These are phyloP conservation scores for Trypanosoma conorhini DNA, from an alignment of 208 protist genomes.

Conservation along the genomic window DNA sequence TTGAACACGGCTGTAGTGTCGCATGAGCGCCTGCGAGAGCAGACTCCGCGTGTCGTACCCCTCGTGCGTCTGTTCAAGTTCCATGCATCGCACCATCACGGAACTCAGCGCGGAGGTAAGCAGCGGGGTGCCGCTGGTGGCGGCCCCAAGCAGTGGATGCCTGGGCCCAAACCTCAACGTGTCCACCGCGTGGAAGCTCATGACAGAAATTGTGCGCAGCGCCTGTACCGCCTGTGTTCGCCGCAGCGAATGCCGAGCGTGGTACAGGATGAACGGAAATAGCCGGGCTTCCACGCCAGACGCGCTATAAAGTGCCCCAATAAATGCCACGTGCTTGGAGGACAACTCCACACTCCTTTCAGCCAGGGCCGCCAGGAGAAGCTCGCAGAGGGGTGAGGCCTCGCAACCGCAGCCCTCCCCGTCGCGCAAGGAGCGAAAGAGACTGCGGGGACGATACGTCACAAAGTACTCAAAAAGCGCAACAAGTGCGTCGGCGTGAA, in stretches of 20 bases:
- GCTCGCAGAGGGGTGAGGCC: conserved; percentile 12
- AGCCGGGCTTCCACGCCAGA: conserved; percentile 5
- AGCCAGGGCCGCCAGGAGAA: conserved; percentile 14
- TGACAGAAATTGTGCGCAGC: conserved; percentile 8
- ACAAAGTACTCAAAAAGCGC: conserved; percentile 41
- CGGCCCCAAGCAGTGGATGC: background rate
- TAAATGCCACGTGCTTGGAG: conserved; percentile 41
- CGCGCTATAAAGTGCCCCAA: conserved; percentile 20
- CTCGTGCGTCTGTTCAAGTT: conserved; percentile 20
- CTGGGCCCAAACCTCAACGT: background rate
- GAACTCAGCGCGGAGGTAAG: conserved; percentile 12
- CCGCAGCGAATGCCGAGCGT: conserved; percentile 20
- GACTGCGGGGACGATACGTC: background rate
- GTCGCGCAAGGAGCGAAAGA: conserved; percentile 1
- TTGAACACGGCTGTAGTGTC: conserved; percentile 12
- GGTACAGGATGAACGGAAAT: conserved; percentile 23
- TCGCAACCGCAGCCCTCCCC: background rate
- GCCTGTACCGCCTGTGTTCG: conserved; percentile 26
- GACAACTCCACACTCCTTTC: conserved; percentile 27
- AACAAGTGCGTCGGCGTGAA: conserved; percentile 52
- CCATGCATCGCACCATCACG: conserved; percentile 29
- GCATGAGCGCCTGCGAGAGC: conserved; percentile 14
- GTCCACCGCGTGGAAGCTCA: conserved; percentile 1
- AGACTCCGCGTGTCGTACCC: conserved; percentile 12
- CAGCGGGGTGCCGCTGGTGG: background rate